Conservation (phyloP, 2,329 filamentous ascomycete species). For the Cyclaneusma minus region DNA sequence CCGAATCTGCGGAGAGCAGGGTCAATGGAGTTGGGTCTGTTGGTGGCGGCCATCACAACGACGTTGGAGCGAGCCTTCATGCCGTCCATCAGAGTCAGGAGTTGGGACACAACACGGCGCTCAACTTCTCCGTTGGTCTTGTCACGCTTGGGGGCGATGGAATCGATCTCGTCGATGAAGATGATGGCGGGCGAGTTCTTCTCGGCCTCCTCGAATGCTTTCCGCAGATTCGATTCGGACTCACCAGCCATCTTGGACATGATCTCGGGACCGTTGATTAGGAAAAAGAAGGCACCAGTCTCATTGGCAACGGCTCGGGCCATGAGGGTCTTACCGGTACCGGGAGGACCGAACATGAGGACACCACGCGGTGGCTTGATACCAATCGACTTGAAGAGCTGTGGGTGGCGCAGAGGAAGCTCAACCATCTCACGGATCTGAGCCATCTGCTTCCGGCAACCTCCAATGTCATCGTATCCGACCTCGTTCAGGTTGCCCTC, state of each 20-base stretch:
- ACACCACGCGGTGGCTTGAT: constrained; percentile 99
- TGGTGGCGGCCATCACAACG: constrained; percentile 97
- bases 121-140: constrained; percentile 99
- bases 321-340: constrained; percentile 99
- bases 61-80: constrained; percentile 99
- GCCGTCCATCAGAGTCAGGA: constrained; percentile 95
- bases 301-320: constrained; percentile 97
- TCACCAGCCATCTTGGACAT: constrained; percentile 99
- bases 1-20: constrained; percentile 94
- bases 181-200: constrained; percentile 99
- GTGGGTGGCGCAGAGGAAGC: constrained; percentile 87
- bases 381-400: constrained; percentile 99
- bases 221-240: constrained; percentile 93
- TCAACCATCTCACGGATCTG: constrained; percentile 98
- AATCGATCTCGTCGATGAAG: constrained; percentile 99
- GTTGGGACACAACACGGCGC: constrained; percentile 93
- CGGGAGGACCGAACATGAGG: constrained; percentile 87
- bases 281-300: constrained; percentile 97
- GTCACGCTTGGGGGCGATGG: constrained; percentile 97
- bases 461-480: constrained; percentile 97
- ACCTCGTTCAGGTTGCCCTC: constrained; percentile 99
- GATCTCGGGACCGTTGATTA: constrained; percentile 98
- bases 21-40: constrained; percentile 97
- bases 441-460: constrained; percentile 98
- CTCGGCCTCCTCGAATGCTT: constrained; percentile 98